Conservation (phyloP, 805 yeast genomes). For the Sugiyamaella valdiviana region DNA sequence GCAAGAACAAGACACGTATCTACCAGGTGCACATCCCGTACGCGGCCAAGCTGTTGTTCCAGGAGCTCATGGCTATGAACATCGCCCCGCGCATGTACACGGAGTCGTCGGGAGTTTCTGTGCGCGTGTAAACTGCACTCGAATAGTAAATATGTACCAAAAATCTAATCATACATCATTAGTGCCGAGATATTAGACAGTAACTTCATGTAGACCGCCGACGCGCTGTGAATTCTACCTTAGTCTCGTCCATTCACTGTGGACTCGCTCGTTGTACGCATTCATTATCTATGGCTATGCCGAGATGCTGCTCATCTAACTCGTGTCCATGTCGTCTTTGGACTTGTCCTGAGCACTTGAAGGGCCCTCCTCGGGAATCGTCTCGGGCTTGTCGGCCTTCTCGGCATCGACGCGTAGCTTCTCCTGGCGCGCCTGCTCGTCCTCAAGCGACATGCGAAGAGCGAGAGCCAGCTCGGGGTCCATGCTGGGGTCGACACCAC, state of each 20-base stretch:
- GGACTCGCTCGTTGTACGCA: too few relatives aligned
- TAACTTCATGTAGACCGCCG: too few relatives aligned
- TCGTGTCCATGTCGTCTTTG: not conserved
- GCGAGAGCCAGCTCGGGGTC: slow-evolving; percentile 98
- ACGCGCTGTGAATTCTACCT: too few relatives aligned
- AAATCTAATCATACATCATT: not conserved
- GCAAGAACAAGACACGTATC: slow-evolving; percentile 96
- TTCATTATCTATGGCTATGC: not conserved
- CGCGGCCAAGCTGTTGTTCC: slow-evolving; percentile 97
- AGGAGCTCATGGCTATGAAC: slow-evolving; percentile 99
- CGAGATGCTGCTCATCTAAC: too few relatives aligned
- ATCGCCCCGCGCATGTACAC: slow-evolving; percentile 95
- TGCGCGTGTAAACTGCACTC: slow-evolving; percentile 16
- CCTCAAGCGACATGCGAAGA: slow-evolving; percentile 87
- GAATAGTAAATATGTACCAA: slow-evolving; percentile 1
- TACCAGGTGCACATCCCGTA: slow-evolving; percentile 97
- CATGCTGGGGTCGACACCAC: slow-evolving; percentile 74
- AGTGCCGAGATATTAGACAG: not conserved
- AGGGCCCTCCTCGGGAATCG: slow-evolving; percentile 8
- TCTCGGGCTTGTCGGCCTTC: slow-evolving; percentile 4
- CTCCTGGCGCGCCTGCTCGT: slow-evolving; percentile 88
- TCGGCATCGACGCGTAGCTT: slow-evolving; percentile 34
- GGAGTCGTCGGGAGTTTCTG: slow-evolving; percentile 62
- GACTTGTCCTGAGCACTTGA: slow-evolving; percentile 1
- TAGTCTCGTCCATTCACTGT: too few relatives aligned